Evolutionary conservation across 1,139 yeast species (phyloP).

Genomic region (Barnettozyma hawaiiensis): DNA sequence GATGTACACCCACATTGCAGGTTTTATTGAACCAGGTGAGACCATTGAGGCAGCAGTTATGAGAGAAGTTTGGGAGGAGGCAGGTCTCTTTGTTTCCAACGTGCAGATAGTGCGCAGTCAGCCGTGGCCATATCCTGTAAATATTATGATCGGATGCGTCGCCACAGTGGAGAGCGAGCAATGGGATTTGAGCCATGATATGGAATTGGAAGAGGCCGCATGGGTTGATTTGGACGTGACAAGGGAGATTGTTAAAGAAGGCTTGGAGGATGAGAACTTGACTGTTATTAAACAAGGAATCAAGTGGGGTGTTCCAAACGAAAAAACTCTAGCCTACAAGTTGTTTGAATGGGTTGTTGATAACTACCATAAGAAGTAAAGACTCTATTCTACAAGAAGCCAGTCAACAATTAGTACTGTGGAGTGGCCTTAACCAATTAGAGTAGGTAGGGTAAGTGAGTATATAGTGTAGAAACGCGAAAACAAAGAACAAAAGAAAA

Average conservation of each 20-base stretch:
- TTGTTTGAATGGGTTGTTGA: conserved; percentile 35
- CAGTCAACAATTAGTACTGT: too few species aligned
- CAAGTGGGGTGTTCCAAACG: conserved; percentile 39
- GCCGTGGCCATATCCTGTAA: conserved; percentile 97
- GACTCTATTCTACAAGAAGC: too few species aligned
- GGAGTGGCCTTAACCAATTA: neutral
- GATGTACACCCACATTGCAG: conserved; percentile 85
- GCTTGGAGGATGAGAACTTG: conserved; percentile 17
- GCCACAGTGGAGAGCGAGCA: conserved; percentile 61
- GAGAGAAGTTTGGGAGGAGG: conserved; percentile 92
- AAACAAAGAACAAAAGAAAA: neutral
- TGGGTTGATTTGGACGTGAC: conserved; percentile 68
- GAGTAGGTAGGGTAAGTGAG: neutral
- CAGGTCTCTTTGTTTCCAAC: conserved; percentile 63
- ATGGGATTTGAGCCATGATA: conserved; percentile 71
- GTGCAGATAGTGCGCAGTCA: conserved; percentile 67
- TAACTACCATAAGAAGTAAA: conserved; percentile 1
- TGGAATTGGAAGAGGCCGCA: conserved; percentile 74
- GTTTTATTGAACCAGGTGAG: conserved; percentile 94
- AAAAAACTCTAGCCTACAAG: conserved; percentile 45
- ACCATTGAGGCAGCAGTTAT: conserved; percentile 83
- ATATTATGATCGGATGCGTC: conserved; percentile 87
- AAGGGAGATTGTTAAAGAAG: conserved; percentile 35
- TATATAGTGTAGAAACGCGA: too few species aligned
- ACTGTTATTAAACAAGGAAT: conserved; percentile 21